These are phyloP conservation scores for Artemisia tridentata DNA, from an alignment of 129 eudicot genomes.

Conservation along the genomic window DNA sequence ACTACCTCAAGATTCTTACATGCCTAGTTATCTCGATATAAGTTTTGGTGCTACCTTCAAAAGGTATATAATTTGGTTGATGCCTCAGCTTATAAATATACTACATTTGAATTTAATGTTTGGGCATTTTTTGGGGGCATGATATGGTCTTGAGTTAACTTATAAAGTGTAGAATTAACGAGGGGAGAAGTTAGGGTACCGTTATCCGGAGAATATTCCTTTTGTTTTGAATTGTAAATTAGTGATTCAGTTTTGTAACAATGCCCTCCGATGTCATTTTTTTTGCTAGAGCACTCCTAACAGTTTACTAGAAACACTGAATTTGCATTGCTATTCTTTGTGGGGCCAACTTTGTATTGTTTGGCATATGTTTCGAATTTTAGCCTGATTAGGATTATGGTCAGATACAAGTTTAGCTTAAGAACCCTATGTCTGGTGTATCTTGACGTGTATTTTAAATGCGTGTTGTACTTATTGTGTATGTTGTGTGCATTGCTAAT, in stretches of 20 bases:
- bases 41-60: conserved; percentile 19
- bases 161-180: neutral
- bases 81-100: conserved; percentile 17
- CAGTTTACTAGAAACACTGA: neutral
- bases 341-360: too few species aligned
- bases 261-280: neutral
- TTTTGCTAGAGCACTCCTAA: neutral
- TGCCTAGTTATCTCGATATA: neutral
- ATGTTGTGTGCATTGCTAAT: too few species aligned
- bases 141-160: conserved; percentile 23
- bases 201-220: neutral
- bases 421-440: too few species aligned
- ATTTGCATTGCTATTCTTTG: too few species aligned
- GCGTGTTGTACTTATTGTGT: too few species aligned
- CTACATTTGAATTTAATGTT: neutral
- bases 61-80: conserved; percentile 9
- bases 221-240: conserved; percentile 22
- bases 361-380: too few species aligned
- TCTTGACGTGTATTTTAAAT: too few species aligned
- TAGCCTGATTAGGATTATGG: too few species aligned
- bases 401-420: too few species aligned
- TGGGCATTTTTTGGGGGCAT: conserved; percentile 16
- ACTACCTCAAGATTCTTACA: neutral
- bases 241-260: conserved; percentile 7
- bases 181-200: conserved; percentile 2